A percentile compares a stretch with the other conserved stretches of the same genome.
Evolutionary conservation across 176 grass and related monocot genomes (phyloP).

Genomic region (Triticum dicoccoides): DNA sequence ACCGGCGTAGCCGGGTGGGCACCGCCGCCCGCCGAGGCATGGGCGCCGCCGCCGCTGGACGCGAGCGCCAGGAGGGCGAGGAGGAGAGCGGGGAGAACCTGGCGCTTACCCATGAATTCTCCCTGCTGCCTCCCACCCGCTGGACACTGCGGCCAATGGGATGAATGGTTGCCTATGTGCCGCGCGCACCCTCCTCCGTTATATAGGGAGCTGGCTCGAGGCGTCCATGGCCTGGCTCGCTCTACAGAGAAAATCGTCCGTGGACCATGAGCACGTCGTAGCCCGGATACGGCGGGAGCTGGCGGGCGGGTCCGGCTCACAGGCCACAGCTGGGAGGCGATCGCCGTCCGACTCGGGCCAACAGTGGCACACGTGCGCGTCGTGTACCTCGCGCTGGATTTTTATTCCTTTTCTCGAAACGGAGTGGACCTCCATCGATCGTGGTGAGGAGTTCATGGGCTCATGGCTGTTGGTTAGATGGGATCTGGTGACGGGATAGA

Average conservation of each 20-base stretch:
- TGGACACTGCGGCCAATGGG: too few relatives aligned
- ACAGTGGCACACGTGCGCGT: not conserved
- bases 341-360: not conserved
- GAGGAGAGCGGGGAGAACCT: conserved; percentile 9
- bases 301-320: not conserved
- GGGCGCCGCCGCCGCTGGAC: not conserved
- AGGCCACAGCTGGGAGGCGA: not conserved
- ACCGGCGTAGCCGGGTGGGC: not conserved
- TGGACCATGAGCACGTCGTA: not conserved
- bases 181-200: not conserved
- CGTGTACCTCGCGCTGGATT: not conserved
- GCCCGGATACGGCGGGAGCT: not conserved
- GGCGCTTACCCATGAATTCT: not conserved
- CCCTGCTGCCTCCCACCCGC: not conserved
- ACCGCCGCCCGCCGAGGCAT: not conserved
- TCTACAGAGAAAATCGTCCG: too few relatives aligned
- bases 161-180: too few relatives aligned
- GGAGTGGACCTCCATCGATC: too few relatives aligned
- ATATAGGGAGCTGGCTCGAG: not conserved
- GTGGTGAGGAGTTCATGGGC: too few relatives aligned
- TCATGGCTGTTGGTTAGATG: too few relatives aligned
- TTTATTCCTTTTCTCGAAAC: too few relatives aligned
- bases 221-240: not conserved
- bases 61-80: conserved; percentile 14
- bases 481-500: too few relatives aligned